Conservation (phyloP, 1,284 basidiomycete species). For the Spongiforma sp. region DNA sequence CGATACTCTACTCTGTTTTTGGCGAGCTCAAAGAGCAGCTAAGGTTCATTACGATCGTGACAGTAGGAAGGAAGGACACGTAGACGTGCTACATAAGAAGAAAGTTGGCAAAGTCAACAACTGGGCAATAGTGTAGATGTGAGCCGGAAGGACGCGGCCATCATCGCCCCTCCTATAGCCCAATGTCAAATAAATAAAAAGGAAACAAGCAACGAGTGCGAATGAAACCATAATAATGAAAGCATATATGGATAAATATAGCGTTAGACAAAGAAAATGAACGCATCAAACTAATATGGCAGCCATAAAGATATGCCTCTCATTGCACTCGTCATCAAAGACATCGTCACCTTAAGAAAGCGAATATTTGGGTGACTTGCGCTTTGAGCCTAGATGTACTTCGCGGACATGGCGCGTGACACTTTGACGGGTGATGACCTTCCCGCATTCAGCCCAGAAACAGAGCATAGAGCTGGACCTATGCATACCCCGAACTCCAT, state of each 20-base stretch:
- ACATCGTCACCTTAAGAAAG: not conserved
- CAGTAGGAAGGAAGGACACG: slow-evolving; percentile 3
- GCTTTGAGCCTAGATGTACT: slow-evolving; percentile 20
- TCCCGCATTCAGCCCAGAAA: slow-evolving; percentile 18
- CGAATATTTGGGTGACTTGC: not conserved
- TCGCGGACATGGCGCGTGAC: slow-evolving; percentile 20
- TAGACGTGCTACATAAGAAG: not conserved
- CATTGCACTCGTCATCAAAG: not conserved
- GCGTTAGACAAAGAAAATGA: too few relatives aligned
- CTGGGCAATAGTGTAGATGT: not conserved
- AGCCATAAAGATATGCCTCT: not conserved
- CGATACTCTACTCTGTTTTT: too few relatives aligned
- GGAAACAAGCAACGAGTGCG: not conserved
- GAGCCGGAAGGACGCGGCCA: not conserved
- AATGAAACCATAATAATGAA: slow-evolving; percentile 4
- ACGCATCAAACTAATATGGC: slow-evolving; percentile 4
- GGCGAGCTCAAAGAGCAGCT: too few relatives aligned
- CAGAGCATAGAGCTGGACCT: slow-evolving; percentile 7
- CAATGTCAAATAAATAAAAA: too few relatives aligned
- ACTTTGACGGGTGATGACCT: slow-evolving; percentile 5
- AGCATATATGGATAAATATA: not conserved
- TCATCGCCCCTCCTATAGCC: too few relatives aligned
- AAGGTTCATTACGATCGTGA: slow-evolving; percentile 1
- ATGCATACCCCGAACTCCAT: slow-evolving; percentile 18
- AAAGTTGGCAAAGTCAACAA: slow-evolving; percentile 5